Base-by-base conservation (phyloP, 805 yeast species). In the Monosporozyma servazzii region DNA sequence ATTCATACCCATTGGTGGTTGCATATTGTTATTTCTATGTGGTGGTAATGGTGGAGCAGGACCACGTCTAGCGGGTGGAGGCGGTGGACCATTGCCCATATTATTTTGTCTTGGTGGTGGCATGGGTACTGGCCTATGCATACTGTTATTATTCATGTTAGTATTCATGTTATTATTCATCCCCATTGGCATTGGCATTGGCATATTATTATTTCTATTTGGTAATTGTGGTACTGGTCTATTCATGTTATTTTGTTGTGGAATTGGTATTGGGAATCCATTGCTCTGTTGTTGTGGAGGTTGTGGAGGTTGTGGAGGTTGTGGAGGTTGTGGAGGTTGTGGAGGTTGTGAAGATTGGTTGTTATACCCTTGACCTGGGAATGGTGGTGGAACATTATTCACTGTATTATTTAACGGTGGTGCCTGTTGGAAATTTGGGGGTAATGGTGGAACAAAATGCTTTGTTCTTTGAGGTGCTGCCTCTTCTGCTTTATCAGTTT, bases 21-120 rank as follows among this genome's bases (percentile, higher is more conserved):
- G 15, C 10, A 20, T 43, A 23, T 21, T 21, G 40, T 31, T 17
- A 37, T 45, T 33, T 52, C 57, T 49, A 46, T 53, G 56, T 44
- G 64, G 65, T 10, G 61, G 64, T 5, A 61, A 60, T n/a, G 65
- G 62, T 21, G 68, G 69, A 10, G 63, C 65, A 8, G 66, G 63
- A 5, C 67, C 64, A 21, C 67, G 58, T 41, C 65, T 61, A 43
- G 67, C 58, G 1, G 68, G 67, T 15, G 68, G 67, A 20, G 65
- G 61, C 5, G 58, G 59, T 18, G 59, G 57, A 31, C 39, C 39
- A 21, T 20, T n/a, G 15, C 13, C 41, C 25, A 21, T 41, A 23
- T 41, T 41, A 41, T 41, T 41, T 42, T 48, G 29, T 50, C 52
- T 48, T 20, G 52, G 50, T 18, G 56, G 44, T 21, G 29, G 44